Evolutionary conservation across 2,329 filamentous ascomycete genomes (phyloP).

Genomic region (Clonostachys sp.): DNA sequence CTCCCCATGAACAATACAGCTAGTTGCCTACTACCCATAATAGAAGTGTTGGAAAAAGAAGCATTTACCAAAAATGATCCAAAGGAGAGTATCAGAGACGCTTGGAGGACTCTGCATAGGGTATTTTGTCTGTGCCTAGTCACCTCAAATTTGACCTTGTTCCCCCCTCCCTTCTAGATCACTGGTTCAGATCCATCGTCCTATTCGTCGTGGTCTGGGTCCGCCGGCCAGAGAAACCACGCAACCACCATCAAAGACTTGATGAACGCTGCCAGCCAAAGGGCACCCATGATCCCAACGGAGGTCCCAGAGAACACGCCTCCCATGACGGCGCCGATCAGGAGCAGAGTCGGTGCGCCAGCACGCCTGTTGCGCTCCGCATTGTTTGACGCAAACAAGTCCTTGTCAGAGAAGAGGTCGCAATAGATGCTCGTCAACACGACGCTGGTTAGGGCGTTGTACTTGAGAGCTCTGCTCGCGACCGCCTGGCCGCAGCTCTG

Average conservation of each 20-base stretch:
- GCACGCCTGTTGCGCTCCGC: conserved; percentile 45
- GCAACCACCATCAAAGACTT: conserved; percentile 51
- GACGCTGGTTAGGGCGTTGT: conserved; percentile 69
- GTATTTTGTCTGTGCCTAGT: no score
- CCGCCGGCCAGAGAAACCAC: conserved; percentile 57
- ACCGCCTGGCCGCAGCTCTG: conserved; percentile 77
- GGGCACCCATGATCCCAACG: conserved; percentile 43
- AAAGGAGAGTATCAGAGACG: no score
- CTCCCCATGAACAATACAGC: no score
- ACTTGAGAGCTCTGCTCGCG: conserved; percentile 65
- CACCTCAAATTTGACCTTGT: no score
- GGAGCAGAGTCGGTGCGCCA: conserved; percentile 41
- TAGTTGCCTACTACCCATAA: no score
- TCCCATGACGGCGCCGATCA: conserved; percentile 44
- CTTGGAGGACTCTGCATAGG: no score
- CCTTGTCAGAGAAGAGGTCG: conserved; percentile 66
- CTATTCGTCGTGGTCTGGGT: background rate
- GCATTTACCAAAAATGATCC: no score
- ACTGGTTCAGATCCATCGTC: no score
- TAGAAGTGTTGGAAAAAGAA: no score
- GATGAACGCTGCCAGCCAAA: conserved; percentile 55
- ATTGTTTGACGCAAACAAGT: conserved; percentile 38
- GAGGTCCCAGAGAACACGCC: conserved; percentile 42
- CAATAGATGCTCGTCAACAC: conserved; percentile 81
- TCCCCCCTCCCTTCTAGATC: no score